Conservation (phyloP, 2,329 filamentous ascomycete species). For the Cordyceps cicadae region DNA sequence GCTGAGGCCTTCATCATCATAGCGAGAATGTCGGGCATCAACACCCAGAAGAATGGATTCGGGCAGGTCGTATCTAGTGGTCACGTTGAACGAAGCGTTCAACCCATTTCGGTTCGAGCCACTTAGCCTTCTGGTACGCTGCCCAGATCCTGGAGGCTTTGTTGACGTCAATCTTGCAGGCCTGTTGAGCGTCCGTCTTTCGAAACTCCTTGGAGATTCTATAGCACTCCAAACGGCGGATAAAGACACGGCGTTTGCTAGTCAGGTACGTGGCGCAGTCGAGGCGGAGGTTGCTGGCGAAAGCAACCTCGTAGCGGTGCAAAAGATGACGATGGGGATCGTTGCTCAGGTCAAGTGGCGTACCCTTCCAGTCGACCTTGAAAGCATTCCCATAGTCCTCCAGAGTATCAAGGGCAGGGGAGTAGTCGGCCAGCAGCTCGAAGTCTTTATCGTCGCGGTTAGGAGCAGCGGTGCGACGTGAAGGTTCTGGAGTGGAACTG, state of each 20-base stretch:
- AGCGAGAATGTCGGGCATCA: neutral
- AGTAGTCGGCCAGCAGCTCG: slow-evolving; percentile 60
- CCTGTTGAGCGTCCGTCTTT: slow-evolving; percentile 91
- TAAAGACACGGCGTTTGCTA: slow-evolving; percentile 88
- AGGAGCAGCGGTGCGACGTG: slow-evolving; percentile 47
- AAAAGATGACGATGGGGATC: slow-evolving; percentile 64
- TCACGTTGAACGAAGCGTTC: slow-evolving; percentile 25
- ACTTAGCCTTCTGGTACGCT: slow-evolving; percentile 78
- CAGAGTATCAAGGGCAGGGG: slow-evolving; percentile 56
- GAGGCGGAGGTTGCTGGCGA: slow-evolving; percentile 73
- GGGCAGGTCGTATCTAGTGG: neutral
- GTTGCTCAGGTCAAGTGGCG: slow-evolving; percentile 63
- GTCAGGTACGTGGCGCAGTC: slow-evolving; percentile 84
- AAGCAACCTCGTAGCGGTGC: slow-evolving; percentile 66
- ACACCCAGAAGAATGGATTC: slow-evolving; percentile 6
- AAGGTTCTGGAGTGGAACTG: slow-evolving; percentile 42
- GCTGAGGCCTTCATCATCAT: neutral
- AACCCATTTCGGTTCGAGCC: slow-evolving; percentile 51
- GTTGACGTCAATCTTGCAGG: slow-evolving; percentile 98
- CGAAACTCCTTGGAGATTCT: slow-evolving; percentile 73
- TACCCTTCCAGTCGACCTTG: slow-evolving; percentile 83
- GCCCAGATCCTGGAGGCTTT: slow-evolving; percentile 91
- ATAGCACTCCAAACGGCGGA: slow-evolving; percentile 60
- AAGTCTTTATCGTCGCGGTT: slow-evolving; percentile 81
- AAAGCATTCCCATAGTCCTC: slow-evolving; percentile 58